Conservation (phyloP, 2,329 filamentous ascomycete species). For the Pseudovirgaria hyperparasitica region DNA sequence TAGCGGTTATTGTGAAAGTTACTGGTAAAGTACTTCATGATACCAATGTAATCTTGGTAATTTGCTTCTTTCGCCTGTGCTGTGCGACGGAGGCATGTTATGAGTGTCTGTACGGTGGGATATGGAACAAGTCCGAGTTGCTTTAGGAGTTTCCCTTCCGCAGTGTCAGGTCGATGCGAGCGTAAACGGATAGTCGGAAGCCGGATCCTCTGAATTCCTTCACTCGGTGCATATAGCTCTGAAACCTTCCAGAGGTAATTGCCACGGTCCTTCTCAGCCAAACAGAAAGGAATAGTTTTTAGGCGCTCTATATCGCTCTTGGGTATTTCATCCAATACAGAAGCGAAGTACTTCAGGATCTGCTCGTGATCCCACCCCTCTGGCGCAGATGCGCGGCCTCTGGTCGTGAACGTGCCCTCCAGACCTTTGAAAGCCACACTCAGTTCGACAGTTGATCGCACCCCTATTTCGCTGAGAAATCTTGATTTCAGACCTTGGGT, state of each 20-base stretch:
- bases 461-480: conserved; percentile 68
- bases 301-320: conserved; percentile 67
- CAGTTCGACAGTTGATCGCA: conserved; percentile 89
- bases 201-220: conserved; percentile 55
- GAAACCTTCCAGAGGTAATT: conserved; percentile 22
- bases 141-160: conserved; percentile 62
- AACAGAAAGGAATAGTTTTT: conserved; percentile 59
- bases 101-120: conserved; percentile 61
- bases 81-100: conserved; percentile 60
- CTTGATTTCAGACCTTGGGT: conserved; percentile 78
- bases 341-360: conserved; percentile 84
- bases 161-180: conserved; percentile 12
- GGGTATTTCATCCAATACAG: conserved; percentile 82
- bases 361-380: conserved; percentile 81
- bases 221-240: conserved; percentile 23
- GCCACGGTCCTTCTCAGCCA: conserved; percentile 30
- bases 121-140: conserved; percentile 59
- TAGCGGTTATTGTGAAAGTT: conserved; percentile 74
- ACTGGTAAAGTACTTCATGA: conserved; percentile 70
- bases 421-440: conserved; percentile 86
- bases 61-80: conserved; percentile 41
- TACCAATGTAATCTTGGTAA: conserved; percentile 46
- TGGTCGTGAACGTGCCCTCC: too few relatives aligned
- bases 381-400: conserved; percentile 34
- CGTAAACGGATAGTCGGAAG: conserved; percentile 40